Conservation (phyloP, 805 yeast genomes). For the Metschnikowia shivogae region DNA sequence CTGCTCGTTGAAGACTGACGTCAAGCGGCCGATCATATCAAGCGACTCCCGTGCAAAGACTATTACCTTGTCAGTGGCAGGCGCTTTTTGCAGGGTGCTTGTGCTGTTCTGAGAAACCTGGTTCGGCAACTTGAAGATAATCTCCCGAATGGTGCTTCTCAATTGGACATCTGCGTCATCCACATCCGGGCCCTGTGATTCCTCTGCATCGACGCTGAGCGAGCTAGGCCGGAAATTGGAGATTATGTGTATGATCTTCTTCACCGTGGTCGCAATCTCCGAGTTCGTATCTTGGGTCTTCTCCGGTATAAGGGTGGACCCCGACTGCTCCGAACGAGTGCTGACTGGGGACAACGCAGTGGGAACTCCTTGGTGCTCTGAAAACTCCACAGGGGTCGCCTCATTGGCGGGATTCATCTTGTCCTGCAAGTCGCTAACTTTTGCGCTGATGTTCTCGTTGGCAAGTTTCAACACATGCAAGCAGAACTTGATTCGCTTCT, state of each 20-base stretch:
- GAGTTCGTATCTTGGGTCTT: constrained; percentile 51
- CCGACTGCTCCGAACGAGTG: constrained; percentile 4
- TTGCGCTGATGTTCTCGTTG: constrained; percentile 65
- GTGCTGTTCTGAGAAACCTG: constrained; percentile 29
- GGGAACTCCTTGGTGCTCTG: not conserved
- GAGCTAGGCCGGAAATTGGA: constrained; percentile 65
- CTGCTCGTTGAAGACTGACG: constrained; percentile 80
- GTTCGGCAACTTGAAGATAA: constrained; percentile 68
- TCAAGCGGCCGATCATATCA: constrained; percentile 80
- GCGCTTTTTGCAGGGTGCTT: constrained; percentile 28
- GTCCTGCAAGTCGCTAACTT: constrained; percentile 59
- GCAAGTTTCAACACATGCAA: constrained; percentile 78
- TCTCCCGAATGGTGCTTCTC: constrained; percentile 74
- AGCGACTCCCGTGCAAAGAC: constrained; percentile 85
- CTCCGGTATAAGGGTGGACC: constrained; percentile 13
- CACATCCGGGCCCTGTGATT: not conserved
- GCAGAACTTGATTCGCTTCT: constrained; percentile 72
- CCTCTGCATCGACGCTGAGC: constrained; percentile 12
- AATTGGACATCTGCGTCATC: constrained; percentile 22
- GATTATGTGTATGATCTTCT: constrained; percentile 79
- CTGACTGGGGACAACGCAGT: constrained; percentile 3
- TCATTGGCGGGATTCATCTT: constrained; percentile 36
- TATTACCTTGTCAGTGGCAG: constrained; percentile 61
- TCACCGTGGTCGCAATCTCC: constrained; percentile 85
- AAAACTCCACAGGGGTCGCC: not conserved